Base-by-base conservation (phyloP, 306 rosid genomes). In the Cucurbita pepo region DNA sequence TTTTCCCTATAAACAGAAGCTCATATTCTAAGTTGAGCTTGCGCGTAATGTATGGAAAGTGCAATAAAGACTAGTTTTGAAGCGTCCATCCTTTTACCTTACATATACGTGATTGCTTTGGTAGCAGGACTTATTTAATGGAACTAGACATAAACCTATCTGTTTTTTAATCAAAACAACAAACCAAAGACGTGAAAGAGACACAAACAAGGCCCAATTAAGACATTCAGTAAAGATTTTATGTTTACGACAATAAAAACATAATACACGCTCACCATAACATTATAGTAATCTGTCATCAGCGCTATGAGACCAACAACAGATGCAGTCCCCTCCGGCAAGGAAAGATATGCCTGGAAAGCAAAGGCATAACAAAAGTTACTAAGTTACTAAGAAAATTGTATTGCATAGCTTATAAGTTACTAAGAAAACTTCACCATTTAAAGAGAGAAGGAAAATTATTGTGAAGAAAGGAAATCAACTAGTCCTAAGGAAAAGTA, bases 201-300 rank as follows among this genome's bases (percentile, higher is more conserved):
- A 69, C 19, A 1, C 34, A 69, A 47, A 48, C 41, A 69, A 47
- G 48, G 34, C 21, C 19, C 14, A 69, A 21, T 10, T 60, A 16
- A 6, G 12, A 60, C 34, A 10, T 56, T 55, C 51, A 63, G 56
- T 34, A 21, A 12, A 10, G 38, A 54, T 21, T 22, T 38, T 37
- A 36, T 10, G 22, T 6, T 47, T 36, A 36, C 30, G 8, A 50
- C 4, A 50, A 22, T 4, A 62, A 57, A 76, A 18, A 9, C 62
- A 14, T 41, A 69, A 45, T 56, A 41, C 52, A 55, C 56, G 76
- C 87, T 81, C 80, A 91, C 97, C 90, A 87, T 75, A 71, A 85
- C 90, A 77, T 85, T 86, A 82, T 88, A 91, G 81, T 91, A 91
- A 78, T 89, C 96, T n/a, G 90, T 85, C 96, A 89, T 87, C 96